Evolutionary conservation across 192 early-diverging fungal species (phyloP), one percentile per base, ranked within the genome.

Genomic region (Gigaspora rosea): DNA sequence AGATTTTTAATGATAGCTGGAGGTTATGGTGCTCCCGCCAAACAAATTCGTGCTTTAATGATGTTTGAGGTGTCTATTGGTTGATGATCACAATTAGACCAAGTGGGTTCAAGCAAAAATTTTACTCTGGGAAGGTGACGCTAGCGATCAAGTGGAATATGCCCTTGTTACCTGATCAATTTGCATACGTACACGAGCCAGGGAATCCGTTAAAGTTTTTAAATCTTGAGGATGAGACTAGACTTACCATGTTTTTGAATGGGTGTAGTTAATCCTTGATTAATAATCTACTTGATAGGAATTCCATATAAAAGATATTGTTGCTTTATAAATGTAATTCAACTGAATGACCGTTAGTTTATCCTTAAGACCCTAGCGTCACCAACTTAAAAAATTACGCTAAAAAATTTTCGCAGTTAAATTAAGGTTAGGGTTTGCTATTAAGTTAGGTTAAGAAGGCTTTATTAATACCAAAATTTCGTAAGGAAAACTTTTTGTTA

Each of bases 41-140:
- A 5, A 47, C 27, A 73, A 73, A 10, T 15, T 11, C 65, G 12
- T 50, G 49, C 49, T 50, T n/a, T n/a, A n/a, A n/a, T n/a, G n/a
- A n/a, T n/a, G n/a, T n/a, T n/a, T n/a, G n/a, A n/a, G n/a, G n/a
- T 50, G 49, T 50, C 49, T 50, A 50, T 50, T 50, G n/a, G 47
- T 22, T 7, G 59, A 74, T 62, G 18, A 63, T 48, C 2, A 63
- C 27, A 74, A 74, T 62, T 74, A 58, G 58, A 15, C 16, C 12
- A 74, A 74, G 32, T 74, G 72, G 72, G 72, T 74, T 22, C 47
- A 63, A 36, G 46, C 72, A 2, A 74, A 48, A 58, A 74, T 74
- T 74, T 1, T n/a, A 74, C 18, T 74, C 35, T 74, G 72, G 58
- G 52, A n/a, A n/a, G n/a, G n/a, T n/a, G n/a, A n/a, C n/a, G n/a